phyloP scores from a whole-genome alignment of 495 filamentous ascomycete species.

The Tuber melanosporum region DNA sequence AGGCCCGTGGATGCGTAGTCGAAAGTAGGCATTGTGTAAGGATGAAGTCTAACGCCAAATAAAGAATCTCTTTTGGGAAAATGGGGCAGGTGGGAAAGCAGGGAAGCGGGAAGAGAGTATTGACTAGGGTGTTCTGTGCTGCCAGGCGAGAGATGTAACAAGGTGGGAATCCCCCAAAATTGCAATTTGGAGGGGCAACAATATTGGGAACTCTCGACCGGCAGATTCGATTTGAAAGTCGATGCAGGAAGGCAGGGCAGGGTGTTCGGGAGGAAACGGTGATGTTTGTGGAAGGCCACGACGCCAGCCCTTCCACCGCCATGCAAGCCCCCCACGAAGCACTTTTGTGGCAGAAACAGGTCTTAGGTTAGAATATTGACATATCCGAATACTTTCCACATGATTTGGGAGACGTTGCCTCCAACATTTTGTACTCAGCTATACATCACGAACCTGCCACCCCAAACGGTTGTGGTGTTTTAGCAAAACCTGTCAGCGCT shows the following conservation, averaged over 20 bases:
- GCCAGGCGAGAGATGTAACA: background rate
- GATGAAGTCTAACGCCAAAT: background rate
- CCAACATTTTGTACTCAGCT: background rate
- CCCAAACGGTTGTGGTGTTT: background rate
- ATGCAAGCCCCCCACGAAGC: background rate
- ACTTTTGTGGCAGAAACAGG: background rate
- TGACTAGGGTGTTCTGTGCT: background rate
- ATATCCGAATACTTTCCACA: background rate
- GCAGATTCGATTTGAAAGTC: background rate
- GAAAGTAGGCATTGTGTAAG: background rate
- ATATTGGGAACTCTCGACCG: background rate
- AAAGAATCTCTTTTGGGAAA: background rate
- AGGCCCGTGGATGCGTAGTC: conserved; percentile 4
- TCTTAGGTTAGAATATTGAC: background rate
- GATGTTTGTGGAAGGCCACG: background rate
- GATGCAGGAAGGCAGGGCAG: background rate
- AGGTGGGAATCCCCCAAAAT: background rate
- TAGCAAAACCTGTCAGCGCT: background rate
- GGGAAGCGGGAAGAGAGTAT: background rate
- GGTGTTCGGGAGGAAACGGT: background rate
- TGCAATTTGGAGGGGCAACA: background rate
- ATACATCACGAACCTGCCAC: background rate
- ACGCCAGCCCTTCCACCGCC: background rate
- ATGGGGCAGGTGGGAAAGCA: background rate
- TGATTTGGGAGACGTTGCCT: background rate